Evolutionary conservation across 2,329 filamentous ascomycete species (phyloP).

Genomic region (Diaporthe sp.): DNA sequence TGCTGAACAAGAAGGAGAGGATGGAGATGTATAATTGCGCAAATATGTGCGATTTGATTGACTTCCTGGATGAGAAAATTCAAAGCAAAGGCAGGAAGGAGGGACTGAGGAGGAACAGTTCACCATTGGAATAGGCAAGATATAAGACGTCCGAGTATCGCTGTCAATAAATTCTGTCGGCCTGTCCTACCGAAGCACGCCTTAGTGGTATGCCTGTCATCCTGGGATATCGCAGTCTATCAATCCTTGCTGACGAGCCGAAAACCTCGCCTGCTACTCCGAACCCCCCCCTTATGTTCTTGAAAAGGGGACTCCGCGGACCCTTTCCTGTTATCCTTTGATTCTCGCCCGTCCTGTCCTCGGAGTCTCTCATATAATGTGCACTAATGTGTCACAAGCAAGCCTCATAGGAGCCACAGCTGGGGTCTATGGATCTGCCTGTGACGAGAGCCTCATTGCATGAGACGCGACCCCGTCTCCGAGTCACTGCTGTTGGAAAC

Average conservation of each 20-base stretch:
- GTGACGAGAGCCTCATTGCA: background rate
- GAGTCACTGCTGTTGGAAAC: background rate
- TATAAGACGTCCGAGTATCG: background rate
- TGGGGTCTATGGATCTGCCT: background rate
- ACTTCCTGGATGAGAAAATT: constrained; percentile 69
- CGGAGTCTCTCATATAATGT: background rate
- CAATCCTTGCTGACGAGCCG: constrained; percentile 22
- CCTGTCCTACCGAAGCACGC: constrained; percentile 1
- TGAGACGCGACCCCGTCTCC: background rate
- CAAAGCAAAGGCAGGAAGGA: constrained; percentile 43
- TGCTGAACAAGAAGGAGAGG: constrained; percentile 70
- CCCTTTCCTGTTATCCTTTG: background rate
- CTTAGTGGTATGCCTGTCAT: constrained; percentile 28
- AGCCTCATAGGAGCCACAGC: background rate
- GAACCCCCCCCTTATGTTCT: constrained; percentile 14
- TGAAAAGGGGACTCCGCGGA: constrained; percentile 10
- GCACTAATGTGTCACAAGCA: background rate
- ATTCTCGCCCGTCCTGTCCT: constrained; percentile 2
- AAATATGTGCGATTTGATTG: constrained; percentile 70
- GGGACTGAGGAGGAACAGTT: constrained; percentile 41
- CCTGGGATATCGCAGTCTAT: constrained; percentile 41
- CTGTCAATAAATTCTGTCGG: background rate
- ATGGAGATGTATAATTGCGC: constrained; percentile 60
- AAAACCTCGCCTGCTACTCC: constrained; percentile 18
- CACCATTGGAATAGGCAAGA: background rate